Conservation (phyloP, 176 grass and related monocot genomes). For the Poa annua region DNA sequence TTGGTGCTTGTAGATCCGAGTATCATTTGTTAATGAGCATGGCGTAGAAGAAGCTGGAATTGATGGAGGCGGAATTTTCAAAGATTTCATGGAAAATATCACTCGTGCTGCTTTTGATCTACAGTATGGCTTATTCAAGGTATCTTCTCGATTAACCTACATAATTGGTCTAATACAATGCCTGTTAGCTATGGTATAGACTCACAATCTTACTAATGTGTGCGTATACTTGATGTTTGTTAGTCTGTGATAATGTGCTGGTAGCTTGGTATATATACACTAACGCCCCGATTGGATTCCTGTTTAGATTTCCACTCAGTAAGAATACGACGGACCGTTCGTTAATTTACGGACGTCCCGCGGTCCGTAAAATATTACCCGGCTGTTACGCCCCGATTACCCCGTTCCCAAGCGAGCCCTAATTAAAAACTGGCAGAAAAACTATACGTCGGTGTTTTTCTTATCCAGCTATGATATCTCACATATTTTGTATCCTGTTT, state of each 20-base stretch:
- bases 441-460: not conserved
- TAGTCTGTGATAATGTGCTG: slow-evolving; percentile 4
- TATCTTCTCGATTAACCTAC: slow-evolving; percentile 40
- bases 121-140: slow-evolving; percentile 96
- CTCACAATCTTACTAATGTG: slow-evolving; percentile 24
- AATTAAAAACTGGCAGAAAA: too few species aligned
- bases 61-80: slow-evolving; percentile 98
- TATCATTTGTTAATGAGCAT: slow-evolving; percentile 88
- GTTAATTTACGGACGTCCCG: too few species aligned
- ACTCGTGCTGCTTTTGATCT: slow-evolving; percentile 95
- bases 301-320: too few species aligned
- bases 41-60: slow-evolving; percentile 96
- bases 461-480: not conserved
- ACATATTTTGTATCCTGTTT: too few species aligned
- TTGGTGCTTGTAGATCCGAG: slow-evolving; percentile 74
- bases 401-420: too few species aligned
- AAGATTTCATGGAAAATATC: slow-evolving; percentile 99
- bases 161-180: slow-evolving; percentile 13
- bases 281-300: too few species aligned
- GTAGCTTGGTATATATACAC: slow-evolving; percentile 6
- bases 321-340: too few species aligned
- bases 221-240: not conserved
- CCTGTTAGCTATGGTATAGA: not conserved
- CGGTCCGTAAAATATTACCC: too few species aligned
- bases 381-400: too few species aligned